Base-by-base conservation (phyloP, 202 grass and related monocot genomes). In the Setaria viridis region DNA sequence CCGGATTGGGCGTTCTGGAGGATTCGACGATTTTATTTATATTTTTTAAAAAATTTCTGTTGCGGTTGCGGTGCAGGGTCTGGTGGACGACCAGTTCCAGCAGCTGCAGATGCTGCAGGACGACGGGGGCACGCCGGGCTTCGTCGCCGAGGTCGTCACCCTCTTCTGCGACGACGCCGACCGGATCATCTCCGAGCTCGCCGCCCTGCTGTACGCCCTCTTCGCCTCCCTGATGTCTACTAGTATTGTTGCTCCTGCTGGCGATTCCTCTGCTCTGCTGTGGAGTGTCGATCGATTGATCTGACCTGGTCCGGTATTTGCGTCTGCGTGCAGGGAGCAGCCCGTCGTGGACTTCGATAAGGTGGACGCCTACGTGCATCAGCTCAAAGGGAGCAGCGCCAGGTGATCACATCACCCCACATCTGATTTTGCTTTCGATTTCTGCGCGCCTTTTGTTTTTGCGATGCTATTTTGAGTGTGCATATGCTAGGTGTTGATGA, bases 311-410 rank as follows among this genome's bases (percentile, higher is more conserved):
- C 49, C 45, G 19, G 25, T 4, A 67, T 47, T 89, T 76, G 37
- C 29, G 37, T 2, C 9, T 85, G 41, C 60, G 43, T 56, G 43
- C 87, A 98, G 95, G 68, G 64, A 91, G 30, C 87, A 98, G 77
- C 66, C 85, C 5, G 21, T 60, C 34, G 93, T 93, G 80, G 91
- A 93, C 74, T 98, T 91, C 5, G 68, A 77, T 48, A 98, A 93
- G 85, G 87, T 95, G 79, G 89, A 93, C 43, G 93, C 73, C 20
- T 78, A 78, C 58, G 95, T 95, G 80, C 95, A 98, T 73, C 95
- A 98, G 58, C 85, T 98, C 19, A 98, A 93, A 75, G 95, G 92
- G 58, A 95, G 93, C 83, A 95, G 93, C 91, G 88, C 91, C 32
- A 98, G 95, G 93, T 98, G 71, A 86, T 51, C 15, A 72, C 46